Evolutionary conservation across 2,329 filamentous ascomycete species (phyloP), one percentile per base, ranked within the genome.

Genomic region (Anthostomella pinea): DNA sequence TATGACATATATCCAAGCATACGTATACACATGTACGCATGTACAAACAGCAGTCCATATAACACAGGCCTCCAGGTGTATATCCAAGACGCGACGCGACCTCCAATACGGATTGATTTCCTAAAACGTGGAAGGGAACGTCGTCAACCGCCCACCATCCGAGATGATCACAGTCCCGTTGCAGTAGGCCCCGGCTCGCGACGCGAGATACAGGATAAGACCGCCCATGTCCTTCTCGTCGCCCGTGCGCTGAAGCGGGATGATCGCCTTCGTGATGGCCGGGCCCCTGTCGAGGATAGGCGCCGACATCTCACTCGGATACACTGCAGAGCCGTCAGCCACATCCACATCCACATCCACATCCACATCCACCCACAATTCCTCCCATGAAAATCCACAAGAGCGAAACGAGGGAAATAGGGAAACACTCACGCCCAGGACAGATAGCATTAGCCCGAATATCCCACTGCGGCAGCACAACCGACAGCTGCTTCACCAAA

Each of bases 401-500:
- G n/a, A 24, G 14, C 28, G 26, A 22, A 24, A 17, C 33, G 28
- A 23, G 15, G 19, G 14, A 20, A 11, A 17, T 7, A 16, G 17
- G 18, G 26, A n/a, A 24, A 14, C 19, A 66, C 68, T 65, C 59
- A 74, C 70, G 56, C 14, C 72, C 71, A 11, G 71, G 70, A 5
- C 65, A 68, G 29, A 76, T 65, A 41, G 59, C 62, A 43, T 73
- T 73, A n/a, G 64, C 64, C 19, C 69, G 65, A 19, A 91, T 74
- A 5, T 74, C 68, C 49, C 78, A 77, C 46, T 77, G 75, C 21
- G 75, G 72, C 46, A 88, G 69, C 52, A 81, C 73, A n/a, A 77
- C 73, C 8, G 77, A 77, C 57, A 90, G 71, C 55, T 85, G 75
- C 62, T 87, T 88, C 8, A 81, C 79, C 24, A 89, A 62, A 45